phyloP scores from a whole-genome alignment of 768 basidiomycete genomes.

The Wakefieldia striispora region DNA sequence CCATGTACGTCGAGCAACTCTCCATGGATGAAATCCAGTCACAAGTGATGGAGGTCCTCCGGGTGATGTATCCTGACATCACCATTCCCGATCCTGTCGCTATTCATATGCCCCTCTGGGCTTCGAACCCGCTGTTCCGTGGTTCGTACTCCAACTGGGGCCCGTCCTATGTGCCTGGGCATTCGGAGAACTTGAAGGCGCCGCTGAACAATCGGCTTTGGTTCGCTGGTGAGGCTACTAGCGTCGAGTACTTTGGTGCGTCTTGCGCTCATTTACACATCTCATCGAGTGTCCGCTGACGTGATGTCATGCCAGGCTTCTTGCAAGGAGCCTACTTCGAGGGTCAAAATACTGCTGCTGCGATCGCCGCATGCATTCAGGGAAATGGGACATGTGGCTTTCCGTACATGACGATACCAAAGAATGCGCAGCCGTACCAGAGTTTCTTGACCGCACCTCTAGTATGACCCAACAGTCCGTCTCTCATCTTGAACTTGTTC shows the following conservation, averaged over 20 bases:
- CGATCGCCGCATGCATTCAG: slow-evolving; percentile 43
- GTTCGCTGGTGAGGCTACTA: slow-evolving; percentile 66
- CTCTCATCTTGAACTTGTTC: no score
- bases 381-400: slow-evolving; percentile 24
- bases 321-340: slow-evolving; percentile 60
- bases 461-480: no score
- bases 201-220: slow-evolving; percentile 50
- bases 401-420: slow-evolving; percentile 26
- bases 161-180: slow-evolving; percentile 50
- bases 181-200: slow-evolving; percentile 56
- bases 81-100: slow-evolving; percentile 54
- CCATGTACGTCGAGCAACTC: slow-evolving; percentile 55
- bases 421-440: slow-evolving; percentile 35
- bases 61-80: slow-evolving; percentile 54
- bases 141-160: slow-evolving; percentile 71
- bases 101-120: slow-evolving; percentile 58
- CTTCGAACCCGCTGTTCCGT: slow-evolving; percentile 41
- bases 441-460: slow-evolving; percentile 8
- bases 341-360: slow-evolving; percentile 41
- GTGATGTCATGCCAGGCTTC: slow-evolving; percentile 37
- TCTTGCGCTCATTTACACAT: slow-evolving; percentile 1
- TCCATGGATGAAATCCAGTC: slow-evolving; percentile 43
- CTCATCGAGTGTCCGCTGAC: not conserved
- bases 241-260: slow-evolving; percentile 55
- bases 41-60: slow-evolving; percentile 58